phyloP scores from a whole-genome alignment of 2,329 filamentous ascomycete genomes.

The Alternaria brassicae region DNA sequence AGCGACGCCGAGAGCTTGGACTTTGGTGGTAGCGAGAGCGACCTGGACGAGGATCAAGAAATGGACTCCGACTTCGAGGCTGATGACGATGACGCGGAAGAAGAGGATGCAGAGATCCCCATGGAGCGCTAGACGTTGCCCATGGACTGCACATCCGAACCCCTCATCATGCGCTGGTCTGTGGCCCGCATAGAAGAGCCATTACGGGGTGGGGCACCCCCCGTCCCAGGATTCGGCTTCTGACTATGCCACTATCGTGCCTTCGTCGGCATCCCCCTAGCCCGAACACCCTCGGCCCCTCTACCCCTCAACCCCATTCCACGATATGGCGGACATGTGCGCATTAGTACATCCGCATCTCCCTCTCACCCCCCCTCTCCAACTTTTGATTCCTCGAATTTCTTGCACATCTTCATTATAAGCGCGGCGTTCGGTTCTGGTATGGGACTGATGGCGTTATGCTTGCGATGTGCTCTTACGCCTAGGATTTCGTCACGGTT shows the following conservation, averaged over 20 bases:
- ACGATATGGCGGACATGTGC: slow-evolving; percentile 2
- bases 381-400: slow-evolving; percentile 3
- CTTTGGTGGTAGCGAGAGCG: slow-evolving; percentile 72
- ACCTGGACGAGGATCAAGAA: slow-evolving; percentile 63
- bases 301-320: background rate
- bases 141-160: background rate
- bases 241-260: background rate
- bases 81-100: slow-evolving; percentile 49
- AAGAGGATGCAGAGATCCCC: slow-evolving; percentile 35
- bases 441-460: slow-evolving; percentile 11
- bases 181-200: background rate
- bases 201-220: slow-evolving; percentile 2
- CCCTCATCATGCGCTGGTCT: background rate
- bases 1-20: slow-evolving; percentile 61
- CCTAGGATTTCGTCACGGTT: slow-evolving; percentile 7
- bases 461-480: background rate
- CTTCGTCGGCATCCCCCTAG: background rate
- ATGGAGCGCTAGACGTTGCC: slow-evolving; percentile 14
- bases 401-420: slow-evolving; percentile 16
- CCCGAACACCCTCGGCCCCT: background rate
- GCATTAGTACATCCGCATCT: slow-evolving; percentile 9
- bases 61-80: slow-evolving; percentile 66
- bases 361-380: slow-evolving; percentile 1
- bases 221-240: background rate
- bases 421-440: slow-evolving; percentile 37